Evolutionary conservation across 805 yeast genomes (phyloP), one percentile per base, ranked within the genome.

Genomic region (Tetrapisispora pingtungensis): DNA sequence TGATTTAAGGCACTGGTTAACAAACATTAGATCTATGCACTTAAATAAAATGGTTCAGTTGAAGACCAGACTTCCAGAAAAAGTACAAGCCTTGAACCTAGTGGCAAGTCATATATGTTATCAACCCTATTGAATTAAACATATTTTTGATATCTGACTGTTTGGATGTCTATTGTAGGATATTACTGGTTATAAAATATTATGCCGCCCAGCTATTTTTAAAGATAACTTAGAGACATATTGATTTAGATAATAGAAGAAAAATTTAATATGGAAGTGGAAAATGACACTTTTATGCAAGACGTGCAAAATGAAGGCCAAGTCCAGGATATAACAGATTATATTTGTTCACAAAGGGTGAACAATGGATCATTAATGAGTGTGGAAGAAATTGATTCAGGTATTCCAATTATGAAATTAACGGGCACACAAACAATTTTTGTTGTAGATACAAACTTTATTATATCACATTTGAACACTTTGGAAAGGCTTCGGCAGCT

Each of bases 391-490:
- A 39, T 47, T 30, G 51, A 49, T 40, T 46, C 46, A 7, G 41
- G 40, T 13, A 44, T 49, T 33, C 47, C 51, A 7, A 34, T 42
- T 13, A 45, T 46, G 47, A 34, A 24, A 36, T 46, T 48, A 2
- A 44, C 48, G 2, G 38, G 45, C 36, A 7, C 33, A 18, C 24
- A 40, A n/a, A 62, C 78, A 12, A 65, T 68, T 18, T 65, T 87
- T 47, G 80, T 88, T 0, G 67, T 86, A 0, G 97, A 89, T 58
- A 89, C 97, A 2, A 89, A 89, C 57, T 85, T 89, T 57, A 68
- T 85, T 13, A 62, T 89, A 3, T 75, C 87, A 1, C 88, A 87
- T 57, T 61, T 86, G 36, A 60, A 67, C 17, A 62, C 84, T 1
- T 50, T 88, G 8, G 78, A 81, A 39, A 71, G 71, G 0, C 56